Evolutionary conservation across 371 early-diverging fungal species (phyloP).

Genomic region (Syncephalastrum sp.): DNA sequence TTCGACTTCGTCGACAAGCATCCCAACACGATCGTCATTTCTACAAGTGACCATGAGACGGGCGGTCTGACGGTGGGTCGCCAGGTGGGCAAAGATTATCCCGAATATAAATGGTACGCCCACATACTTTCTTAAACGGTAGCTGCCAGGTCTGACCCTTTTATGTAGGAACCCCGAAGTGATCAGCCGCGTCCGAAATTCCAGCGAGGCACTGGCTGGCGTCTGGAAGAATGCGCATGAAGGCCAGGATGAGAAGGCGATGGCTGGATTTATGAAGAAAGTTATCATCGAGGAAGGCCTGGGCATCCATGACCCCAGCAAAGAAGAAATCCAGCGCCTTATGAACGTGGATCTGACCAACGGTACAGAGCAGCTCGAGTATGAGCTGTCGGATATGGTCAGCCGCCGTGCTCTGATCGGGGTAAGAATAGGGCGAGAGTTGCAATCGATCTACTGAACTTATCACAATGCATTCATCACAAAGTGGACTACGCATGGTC

Average conservation of each 20-base stretch:
- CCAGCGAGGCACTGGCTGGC: slow-evolving; percentile 43
- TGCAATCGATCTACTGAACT: too few species aligned
- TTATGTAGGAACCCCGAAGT: slow-evolving; percentile 50
- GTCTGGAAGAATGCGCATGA: slow-evolving; percentile 12
- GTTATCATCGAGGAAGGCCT: slow-evolving; percentile 52
- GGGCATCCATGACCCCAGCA: slow-evolving; percentile 55
- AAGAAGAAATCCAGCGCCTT: slow-evolving; percentile 53
- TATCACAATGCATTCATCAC: not conserved
- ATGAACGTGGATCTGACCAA: slow-evolving; percentile 19
- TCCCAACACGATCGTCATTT: slow-evolving; percentile 71
- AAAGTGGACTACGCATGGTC: slow-evolving; percentile 90
- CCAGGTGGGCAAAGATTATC: slow-evolving; percentile 55
- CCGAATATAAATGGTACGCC: slow-evolving; percentile 66
- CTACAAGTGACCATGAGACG: slow-evolving; percentile 64
- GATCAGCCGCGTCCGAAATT: slow-evolving; percentile 54
- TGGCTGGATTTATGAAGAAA: slow-evolving; percentile 23
- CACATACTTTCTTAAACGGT: not conserved
- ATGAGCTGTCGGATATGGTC: slow-evolving; percentile 47
- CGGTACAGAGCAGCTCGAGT: slow-evolving; percentile 15
- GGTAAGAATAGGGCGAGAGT: slow-evolving; percentile 12
- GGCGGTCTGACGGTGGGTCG: slow-evolving; percentile 57
- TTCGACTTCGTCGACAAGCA: slow-evolving; percentile 61
- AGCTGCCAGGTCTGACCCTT: not conserved
- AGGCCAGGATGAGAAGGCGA: slow-evolving; percentile 1
- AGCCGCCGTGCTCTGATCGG: slow-evolving; percentile 64